Base-by-base conservation (phyloP, 345 rosid genomes). In the Aquilaria yunnanensis region DNA sequence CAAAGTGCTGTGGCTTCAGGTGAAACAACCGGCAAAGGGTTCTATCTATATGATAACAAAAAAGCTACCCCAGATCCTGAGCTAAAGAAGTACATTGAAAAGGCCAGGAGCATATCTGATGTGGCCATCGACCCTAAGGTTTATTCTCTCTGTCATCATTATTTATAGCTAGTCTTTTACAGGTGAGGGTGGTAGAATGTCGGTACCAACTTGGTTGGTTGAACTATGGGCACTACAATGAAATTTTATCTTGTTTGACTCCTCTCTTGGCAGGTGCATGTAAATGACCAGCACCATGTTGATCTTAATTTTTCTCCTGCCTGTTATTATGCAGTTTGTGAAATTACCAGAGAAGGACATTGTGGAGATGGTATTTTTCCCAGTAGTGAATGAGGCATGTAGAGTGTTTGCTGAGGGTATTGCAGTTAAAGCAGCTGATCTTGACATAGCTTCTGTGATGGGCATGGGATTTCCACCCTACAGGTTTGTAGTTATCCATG, bases 381-480 rank as follows among this genome's bases (percentile, higher is more conserved):
- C 97, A 0, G 96, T 91, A 49, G 93, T 91, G 55, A 91, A 91
- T 43, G 97, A 91, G 71, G 93, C 97, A 50, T 91, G 97, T 60
- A 77, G 91, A 49, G 88, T 91, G 47, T 82, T 86, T 48, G 89
- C 86, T 0, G 97, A 91, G 77, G 96, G 97, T 12, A 86, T 91
- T 61, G 91, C 82, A 47, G 91, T 86, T 34, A 88, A 91, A 77
- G 93, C 93, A 65, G 81, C 91, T 5, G 97, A 91, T 76, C 86
- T 88, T 50, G 97, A 91, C 81, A 77, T 91, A 63, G 81, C 96
- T 37, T 78, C 80, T 56, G 77, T 91, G 59, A 70, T 91, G 78
- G 97, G 97, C 75, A 91, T 84, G 97, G 96, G 97, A 14, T 88
- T 91, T 68, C 97, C 97, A 61, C 80, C 86, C 43, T 91, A 84